phyloP scores from a whole-genome alignment of 495 filamentous ascomycete genomes.

The Articulospora tetracladia region DNA sequence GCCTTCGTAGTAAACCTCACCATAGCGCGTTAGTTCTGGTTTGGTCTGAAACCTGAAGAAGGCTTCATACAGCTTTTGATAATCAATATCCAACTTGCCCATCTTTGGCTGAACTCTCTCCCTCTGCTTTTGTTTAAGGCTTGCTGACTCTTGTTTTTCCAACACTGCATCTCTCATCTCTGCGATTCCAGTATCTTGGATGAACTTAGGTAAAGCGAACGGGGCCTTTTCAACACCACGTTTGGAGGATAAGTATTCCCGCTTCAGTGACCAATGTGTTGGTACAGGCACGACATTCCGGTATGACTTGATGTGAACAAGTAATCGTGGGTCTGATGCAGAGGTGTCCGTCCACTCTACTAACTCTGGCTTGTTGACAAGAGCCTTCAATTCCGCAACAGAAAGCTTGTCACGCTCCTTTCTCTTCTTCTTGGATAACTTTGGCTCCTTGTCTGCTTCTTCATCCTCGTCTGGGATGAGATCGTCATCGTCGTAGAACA shows the following conservation, averaged over 20 bases:
- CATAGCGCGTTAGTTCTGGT: slow-evolving; percentile 87
- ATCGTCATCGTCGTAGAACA: slow-evolving; percentile 82
- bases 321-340: slow-evolving; percentile 82
- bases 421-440: slow-evolving; percentile 87
- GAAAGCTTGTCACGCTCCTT: slow-evolving; percentile 90
- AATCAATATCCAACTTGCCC: slow-evolving; percentile 96
- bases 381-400: slow-evolving; percentile 88
- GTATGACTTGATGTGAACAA: slow-evolving; percentile 92
- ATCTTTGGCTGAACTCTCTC: slow-evolving; percentile 95
- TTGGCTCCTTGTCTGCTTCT: slow-evolving; percentile 60
- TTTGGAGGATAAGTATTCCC: slow-evolving; percentile 95
- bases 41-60: slow-evolving; percentile 98
- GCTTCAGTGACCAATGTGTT: slow-evolving; percentile 88
- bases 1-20: slow-evolving; percentile 97
- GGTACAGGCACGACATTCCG: slow-evolving; percentile 96
- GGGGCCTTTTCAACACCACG: slow-evolving; percentile 92
- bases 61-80: slow-evolving; percentile 94
- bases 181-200: slow-evolving; percentile 93
- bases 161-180: slow-evolving; percentile 97
- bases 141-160: slow-evolving; percentile 89
- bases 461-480: slow-evolving; percentile 85
- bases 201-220: slow-evolving; percentile 92
- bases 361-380: slow-evolving; percentile 86
- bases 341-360: slow-evolving; percentile 98
- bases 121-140: slow-evolving; percentile 90